Evolutionary conservation across 1,284 basidiomycete genomes (phyloP).

Genomic region (Taiwanofungus camphoratus): DNA sequence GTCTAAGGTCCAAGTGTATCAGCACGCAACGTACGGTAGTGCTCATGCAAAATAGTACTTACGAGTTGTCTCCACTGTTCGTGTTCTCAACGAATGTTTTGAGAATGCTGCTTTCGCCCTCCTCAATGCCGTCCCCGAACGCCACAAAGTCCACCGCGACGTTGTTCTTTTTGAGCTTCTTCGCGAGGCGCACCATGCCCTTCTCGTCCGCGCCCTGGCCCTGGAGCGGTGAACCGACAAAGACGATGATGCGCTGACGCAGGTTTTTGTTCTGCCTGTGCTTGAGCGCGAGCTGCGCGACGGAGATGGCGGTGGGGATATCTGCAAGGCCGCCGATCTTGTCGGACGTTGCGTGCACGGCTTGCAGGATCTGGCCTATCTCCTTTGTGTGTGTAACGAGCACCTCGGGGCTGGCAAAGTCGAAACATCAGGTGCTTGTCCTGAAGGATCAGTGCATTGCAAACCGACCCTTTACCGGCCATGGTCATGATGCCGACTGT

Average conservation of each 20-base stretch:
- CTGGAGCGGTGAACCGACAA: conserved; percentile 84
- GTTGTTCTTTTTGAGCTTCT: conserved; percentile 99
- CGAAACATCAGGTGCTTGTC: not conserved
- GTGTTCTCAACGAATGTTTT: conserved; percentile 75
- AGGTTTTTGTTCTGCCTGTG: conserved; percentile 99
- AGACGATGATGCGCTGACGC: conserved; percentile 90
- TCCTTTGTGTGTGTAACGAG: conserved; percentile 95
- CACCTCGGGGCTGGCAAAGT: conserved; percentile 73
- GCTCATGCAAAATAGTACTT: conserved; percentile 20
- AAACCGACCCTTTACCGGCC: conserved; percentile 95
- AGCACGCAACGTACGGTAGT: not conserved
- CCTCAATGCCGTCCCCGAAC: conserved; percentile 72
- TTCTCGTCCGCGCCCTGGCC: conserved; percentile 66
- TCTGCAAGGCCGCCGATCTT: conserved; percentile 80
- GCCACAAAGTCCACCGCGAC: conserved; percentile 91
- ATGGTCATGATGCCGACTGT: conserved; percentile 98
- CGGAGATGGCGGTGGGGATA: conserved; percentile 85
- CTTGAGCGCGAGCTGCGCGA: conserved; percentile 95
- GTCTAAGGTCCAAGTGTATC: conserved; percentile 46
- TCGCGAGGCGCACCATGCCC: conserved; percentile 82
- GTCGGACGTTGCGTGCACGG: conserved; percentile 63
- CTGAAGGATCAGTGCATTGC: conserved; percentile 24
- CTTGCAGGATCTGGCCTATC: conserved; percentile 85
- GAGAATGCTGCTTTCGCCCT: conserved; percentile 58
- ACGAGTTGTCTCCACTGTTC: conserved; percentile 81